These are phyloP conservation scores for Starmerella apicola DNA, from an alignment of 805 yeast genomes.

Conservation along the genomic window DNA sequence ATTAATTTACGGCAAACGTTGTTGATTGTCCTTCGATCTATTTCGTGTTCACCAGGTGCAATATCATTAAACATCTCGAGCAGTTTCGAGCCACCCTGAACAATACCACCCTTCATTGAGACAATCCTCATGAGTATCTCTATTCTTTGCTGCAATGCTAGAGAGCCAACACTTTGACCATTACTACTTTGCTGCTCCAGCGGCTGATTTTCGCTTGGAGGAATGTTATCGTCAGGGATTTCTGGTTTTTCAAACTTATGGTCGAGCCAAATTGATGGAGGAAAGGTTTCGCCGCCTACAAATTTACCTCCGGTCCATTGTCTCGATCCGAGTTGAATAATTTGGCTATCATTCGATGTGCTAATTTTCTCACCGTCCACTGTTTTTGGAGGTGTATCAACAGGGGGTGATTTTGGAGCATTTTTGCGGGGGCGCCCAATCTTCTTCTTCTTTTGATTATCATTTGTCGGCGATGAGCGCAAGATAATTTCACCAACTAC, in stretches of 20 bases:
- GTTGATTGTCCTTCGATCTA: constrained; percentile 44
- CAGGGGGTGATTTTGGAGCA: background rate
- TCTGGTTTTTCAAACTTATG: background rate
- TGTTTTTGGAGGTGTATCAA: background rate
- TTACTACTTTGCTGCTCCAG: background rate
- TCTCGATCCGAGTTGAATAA: background rate
- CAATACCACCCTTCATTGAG: constrained; percentile 35
- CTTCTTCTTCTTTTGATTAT: constrained; percentile 1
- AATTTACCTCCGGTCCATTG: constrained; percentile 1
- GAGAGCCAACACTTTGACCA: constrained; percentile 23
- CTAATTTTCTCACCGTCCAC: no score
- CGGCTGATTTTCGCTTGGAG: background rate
- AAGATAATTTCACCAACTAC: constrained; percentile 8
- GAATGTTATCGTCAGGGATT: background rate
- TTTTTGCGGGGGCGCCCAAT: constrained; percentile 22
- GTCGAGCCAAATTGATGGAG: background rate
- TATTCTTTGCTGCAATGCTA: constrained; percentile 36
- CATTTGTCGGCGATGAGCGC: background rate
- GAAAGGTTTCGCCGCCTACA: background rate
- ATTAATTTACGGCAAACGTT: constrained; percentile 34
- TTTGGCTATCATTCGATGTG: no score
- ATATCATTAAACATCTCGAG: constrained; percentile 31
- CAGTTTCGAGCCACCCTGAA: constrained; percentile 34
- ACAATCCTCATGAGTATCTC: constrained; percentile 34
- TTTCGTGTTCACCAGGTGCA: constrained; percentile 27